Conservation (phyloP, 495 filamentous ascomycete species). For the Pyrenopolyporus hunteri region DNA sequence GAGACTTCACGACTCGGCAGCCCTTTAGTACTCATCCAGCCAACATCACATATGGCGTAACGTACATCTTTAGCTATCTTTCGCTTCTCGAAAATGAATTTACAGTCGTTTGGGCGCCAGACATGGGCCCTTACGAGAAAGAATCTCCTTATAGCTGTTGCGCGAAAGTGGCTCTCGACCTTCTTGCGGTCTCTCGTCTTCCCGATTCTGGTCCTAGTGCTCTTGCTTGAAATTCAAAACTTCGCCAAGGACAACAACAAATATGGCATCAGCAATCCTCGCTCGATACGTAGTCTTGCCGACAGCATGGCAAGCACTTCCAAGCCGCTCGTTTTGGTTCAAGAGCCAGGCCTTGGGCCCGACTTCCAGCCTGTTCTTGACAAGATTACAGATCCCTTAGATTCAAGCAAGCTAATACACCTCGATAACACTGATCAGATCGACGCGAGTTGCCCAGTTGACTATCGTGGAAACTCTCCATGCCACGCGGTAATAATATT, state of each 20-base stretch:
- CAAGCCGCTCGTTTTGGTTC: constrained; percentile 65
- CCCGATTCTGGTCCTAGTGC: constrained; percentile 65
- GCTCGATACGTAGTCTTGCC: constrained; percentile 58
- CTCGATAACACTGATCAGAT: constrained; percentile 57
- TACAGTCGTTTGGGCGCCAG: constrained; percentile 56
- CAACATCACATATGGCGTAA: constrained; percentile 9
- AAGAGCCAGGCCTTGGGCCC: constrained; percentile 65
- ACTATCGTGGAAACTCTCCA: constrained; percentile 63
- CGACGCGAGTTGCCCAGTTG: constrained; percentile 61
- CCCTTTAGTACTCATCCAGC: not conserved
- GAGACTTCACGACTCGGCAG: not conserved
- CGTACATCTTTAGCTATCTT: not conserved
- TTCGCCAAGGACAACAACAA: constrained; percentile 61
- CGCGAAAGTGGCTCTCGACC: constrained; percentile 65
- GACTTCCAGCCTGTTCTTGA: constrained; percentile 68
- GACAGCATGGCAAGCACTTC: constrained; percentile 51
- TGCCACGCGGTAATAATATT: constrained; percentile 74
- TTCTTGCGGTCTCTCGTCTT: constrained; percentile 65
- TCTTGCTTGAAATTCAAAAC: constrained; percentile 64
- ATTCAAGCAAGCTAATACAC: constrained; percentile 54
- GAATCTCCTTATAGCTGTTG: constrained; percentile 65
- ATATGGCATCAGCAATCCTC: constrained; percentile 65
- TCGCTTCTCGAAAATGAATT: constrained; percentile 14
- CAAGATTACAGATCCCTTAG: constrained; percentile 54
- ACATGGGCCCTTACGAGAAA: constrained; percentile 69